A percentile compares a stretch with the other conserved stretches of the same genome.
phyloP scores from a whole-genome alignment of 2,329 filamentous ascomycete species.

The Aspergillus arachidicola region DNA sequence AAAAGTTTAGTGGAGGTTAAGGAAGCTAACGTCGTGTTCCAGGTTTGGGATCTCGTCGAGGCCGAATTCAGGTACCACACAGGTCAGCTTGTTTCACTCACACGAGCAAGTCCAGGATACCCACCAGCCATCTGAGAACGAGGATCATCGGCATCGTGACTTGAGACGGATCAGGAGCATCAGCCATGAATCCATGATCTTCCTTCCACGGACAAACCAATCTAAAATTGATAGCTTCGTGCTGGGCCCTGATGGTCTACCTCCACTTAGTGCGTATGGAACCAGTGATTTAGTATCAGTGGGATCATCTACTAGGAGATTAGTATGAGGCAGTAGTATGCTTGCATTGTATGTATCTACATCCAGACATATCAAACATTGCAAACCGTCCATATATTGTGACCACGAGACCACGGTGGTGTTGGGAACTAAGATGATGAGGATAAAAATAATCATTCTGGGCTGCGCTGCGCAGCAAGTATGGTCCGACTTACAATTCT shows the following conservation, averaged over 20 bases:
- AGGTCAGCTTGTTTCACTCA: conserved; percentile 12
- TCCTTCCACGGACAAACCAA: conserved; percentile 1
- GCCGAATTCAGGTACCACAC: conserved; percentile 22
- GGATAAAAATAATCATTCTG: neutral
- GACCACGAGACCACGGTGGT: neutral
- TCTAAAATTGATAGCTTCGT: neutral
- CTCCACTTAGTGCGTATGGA: conserved; percentile 18
- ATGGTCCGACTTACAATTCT: neutral
- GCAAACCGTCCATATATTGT: neutral
- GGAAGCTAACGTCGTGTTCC: conserved; percentile 13
- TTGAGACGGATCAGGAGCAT: neutral
- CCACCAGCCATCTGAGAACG: neutral
- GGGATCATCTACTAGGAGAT: conserved; percentile 7
- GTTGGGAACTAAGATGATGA: neutral
- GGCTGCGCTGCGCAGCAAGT: neutral
- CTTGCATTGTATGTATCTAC: neutral
- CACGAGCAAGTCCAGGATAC: conserved; percentile 13
- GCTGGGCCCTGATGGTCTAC: conserved; percentile 18
- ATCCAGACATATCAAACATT: neutral
- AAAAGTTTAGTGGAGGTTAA: conserved; percentile 13
- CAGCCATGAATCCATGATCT: neutral
- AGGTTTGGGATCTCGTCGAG: conserved; percentile 17
- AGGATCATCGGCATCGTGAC: conserved; percentile 1
- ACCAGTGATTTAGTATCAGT: conserved; percentile 14
- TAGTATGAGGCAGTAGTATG: neutral